These are phyloP conservation scores for Penicillium crystallinum DNA, from an alignment of 495 filamentous ascomycete species.

Conservation along the genomic window DNA sequence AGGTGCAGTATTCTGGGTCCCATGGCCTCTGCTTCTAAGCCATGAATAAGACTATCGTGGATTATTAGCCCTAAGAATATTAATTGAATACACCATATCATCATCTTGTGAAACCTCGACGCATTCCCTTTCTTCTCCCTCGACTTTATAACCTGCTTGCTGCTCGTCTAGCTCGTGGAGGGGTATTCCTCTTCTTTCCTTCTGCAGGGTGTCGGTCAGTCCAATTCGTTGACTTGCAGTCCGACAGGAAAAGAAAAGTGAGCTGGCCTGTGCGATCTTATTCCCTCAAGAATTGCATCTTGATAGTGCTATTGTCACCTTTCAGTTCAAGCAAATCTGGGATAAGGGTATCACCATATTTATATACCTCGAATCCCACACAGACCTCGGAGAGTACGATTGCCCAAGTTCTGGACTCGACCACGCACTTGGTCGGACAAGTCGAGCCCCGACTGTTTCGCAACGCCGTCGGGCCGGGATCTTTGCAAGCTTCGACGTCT, in stretches of 20 bases:
- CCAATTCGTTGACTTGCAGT: conserved; percentile 14
- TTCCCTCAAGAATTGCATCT: background rate
- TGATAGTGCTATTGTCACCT: background rate
- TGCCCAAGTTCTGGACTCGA: conserved; percentile 10
- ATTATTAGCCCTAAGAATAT: conserved; percentile 5
- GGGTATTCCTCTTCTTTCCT: background rate
- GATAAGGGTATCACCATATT: background rate
- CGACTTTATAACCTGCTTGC: conserved; percentile 11
- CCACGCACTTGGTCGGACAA: conserved; percentile 14
- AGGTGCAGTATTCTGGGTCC: conserved; percentile 20
- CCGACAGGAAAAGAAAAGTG: conserved; percentile 2
- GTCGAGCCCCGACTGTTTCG: conserved; percentile 14
- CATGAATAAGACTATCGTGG: conserved; percentile 5
- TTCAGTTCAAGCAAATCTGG: background rate
- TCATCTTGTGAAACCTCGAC: conserved; percentile 14
- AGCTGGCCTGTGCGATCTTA: background rate
- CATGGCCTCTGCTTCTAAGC: conserved; percentile 8
- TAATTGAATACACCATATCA: conserved; percentile 1
- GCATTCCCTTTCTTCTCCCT: background rate
- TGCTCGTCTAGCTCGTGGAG: background rate
- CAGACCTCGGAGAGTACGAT: background rate
- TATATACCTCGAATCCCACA: conserved; percentile 1
- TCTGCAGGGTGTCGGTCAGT: conserved; percentile 14
- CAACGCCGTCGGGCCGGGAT: conserved; percentile 12
- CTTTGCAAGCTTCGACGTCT: background rate